Evolutionary conservation across 306 rosid species (phyloP).

Genomic region (Glycine soja): DNA sequence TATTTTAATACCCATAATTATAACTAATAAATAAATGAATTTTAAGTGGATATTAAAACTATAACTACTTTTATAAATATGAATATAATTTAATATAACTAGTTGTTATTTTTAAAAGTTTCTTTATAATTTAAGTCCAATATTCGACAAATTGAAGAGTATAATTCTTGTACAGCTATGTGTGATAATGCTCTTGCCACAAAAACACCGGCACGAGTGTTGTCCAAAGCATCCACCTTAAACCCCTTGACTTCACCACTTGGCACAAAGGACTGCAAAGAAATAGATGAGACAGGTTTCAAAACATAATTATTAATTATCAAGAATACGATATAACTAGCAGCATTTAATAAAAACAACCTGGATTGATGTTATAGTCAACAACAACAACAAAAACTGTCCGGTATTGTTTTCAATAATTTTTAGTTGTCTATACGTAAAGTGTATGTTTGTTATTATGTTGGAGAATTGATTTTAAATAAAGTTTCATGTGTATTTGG

Average conservation of each 20-base stretch:
- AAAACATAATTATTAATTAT: background rate
- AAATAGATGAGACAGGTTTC: background rate
- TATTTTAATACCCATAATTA: no score
- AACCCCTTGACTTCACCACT: background rate
- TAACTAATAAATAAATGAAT: no score
- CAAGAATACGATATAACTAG: background rate
- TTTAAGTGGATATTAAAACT: no score
- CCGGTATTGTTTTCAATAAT: background rate
- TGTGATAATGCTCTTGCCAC: background rate
- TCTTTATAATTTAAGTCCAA: background rate
- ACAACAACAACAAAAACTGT: background rate
- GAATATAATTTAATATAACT: no score
- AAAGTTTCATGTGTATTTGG: no score
- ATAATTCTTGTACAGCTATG: background rate
- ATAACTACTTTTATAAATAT: no score
- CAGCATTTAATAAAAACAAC: background rate
- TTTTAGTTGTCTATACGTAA: background rate
- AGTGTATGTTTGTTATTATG: no score
- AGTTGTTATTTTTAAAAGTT: background rate
- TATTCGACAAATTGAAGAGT: background rate
- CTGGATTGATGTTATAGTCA: background rate
- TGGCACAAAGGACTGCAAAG: background rate
- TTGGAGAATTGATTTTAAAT: no score
- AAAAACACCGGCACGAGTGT: background rate
- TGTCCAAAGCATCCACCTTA: background rate